Evolutionary conservation across 768 basidiomycete genomes (phyloP), one percentile per base, ranked within the genome.

Genomic region (Kwoniella pini): DNA sequence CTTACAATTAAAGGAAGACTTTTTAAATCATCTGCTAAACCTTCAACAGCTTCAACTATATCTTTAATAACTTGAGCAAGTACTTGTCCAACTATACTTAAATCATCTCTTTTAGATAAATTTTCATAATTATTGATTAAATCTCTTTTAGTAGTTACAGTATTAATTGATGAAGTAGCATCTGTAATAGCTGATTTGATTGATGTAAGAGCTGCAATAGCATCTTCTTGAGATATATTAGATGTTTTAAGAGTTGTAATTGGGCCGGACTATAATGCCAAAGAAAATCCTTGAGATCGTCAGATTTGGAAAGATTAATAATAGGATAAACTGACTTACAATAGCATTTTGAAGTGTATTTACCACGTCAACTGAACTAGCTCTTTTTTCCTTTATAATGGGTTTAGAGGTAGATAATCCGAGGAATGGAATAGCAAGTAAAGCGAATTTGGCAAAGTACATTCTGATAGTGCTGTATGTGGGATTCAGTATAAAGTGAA

Each of bases 401-500:
- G 57, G 45, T 7, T 31, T 49, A 17, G 48, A 10, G 6, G 54
- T 4, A 33, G 43, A 26, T 12, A 56, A 30, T 7, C 59, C 52
- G 27, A 60, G 3, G 45, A 60, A 46, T 50, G 59, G 59, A 3
- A 56, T 45, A 28, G 53, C 58, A 38, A 56, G 48, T 19, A 64
- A 38, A 44, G 58, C 58, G 38, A 64, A 40, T 19, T 50, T 49
- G 33, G 42, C 57, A 36, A 64, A 54, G 50, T 58, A 42, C 62
- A 64, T 64, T n/a, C n/a, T n/a, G n/a, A n/a, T n/a, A n/a, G n/a
- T n/a, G n/a, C n/a, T n/a, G n/a, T n/a, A n/a, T n/a, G n/a, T n/a
- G n/a, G n/a, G n/a, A n/a, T n/a, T n/a, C n/a, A n/a, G n/a, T n/a
- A n/a, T n/a, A n/a, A n/a, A n/a, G n/a, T n/a, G n/a, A n/a, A n/a